These are phyloP conservation scores for Pleurotus djamor DNA, from an alignment of 768 basidiomycete genomes.

Conservation along the genomic window DNA sequence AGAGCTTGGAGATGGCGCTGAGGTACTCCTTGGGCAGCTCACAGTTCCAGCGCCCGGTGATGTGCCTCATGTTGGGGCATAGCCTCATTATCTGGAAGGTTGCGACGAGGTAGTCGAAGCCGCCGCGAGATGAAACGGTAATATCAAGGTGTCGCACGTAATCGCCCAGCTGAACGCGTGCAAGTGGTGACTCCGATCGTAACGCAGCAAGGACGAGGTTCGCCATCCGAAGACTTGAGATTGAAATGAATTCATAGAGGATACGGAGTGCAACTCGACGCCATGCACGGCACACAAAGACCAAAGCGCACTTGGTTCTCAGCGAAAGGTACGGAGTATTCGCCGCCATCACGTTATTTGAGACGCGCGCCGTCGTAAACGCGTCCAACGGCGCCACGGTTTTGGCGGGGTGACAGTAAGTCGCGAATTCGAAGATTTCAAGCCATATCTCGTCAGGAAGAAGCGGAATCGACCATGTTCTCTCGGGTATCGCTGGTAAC, in stretches of 20 bases:
- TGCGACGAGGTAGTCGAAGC: constrained; percentile 35
- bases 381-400: constrained; percentile 45
- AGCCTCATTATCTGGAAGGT: constrained; percentile 41
- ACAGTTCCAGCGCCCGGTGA: constrained; percentile 44
- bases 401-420: constrained; percentile 40
- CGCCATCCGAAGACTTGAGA: constrained; percentile 43
- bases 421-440: constrained; percentile 56
- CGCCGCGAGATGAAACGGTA: constrained; percentile 40
- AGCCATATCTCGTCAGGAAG: constrained; percentile 53
- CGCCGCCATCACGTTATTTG: constrained; percentile 40
- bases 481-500: neutral
- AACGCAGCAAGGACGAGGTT: constrained; percentile 33
- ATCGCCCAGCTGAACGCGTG: constrained; percentile 29
- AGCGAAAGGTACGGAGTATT: constrained; percentile 45
- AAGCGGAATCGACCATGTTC: neutral
- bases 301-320: constrained; percentile 48
- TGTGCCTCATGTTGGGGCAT: constrained; percentile 42
- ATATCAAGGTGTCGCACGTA: constrained; percentile 50
- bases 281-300: constrained; percentile 48
- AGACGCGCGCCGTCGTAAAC: constrained; percentile 36
- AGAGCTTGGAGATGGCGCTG: constrained; percentile 33
- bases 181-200: constrained; percentile 2
- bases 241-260: constrained; percentile 43
- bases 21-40: constrained; percentile 42
- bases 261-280: constrained; percentile 36